A percentile compares a stretch with the other conserved stretches of the same genome.
These are phyloP conservation scores for Acorus calamus DNA, from an alignment of 106 monocot genomes.

Conservation along the genomic window DNA sequence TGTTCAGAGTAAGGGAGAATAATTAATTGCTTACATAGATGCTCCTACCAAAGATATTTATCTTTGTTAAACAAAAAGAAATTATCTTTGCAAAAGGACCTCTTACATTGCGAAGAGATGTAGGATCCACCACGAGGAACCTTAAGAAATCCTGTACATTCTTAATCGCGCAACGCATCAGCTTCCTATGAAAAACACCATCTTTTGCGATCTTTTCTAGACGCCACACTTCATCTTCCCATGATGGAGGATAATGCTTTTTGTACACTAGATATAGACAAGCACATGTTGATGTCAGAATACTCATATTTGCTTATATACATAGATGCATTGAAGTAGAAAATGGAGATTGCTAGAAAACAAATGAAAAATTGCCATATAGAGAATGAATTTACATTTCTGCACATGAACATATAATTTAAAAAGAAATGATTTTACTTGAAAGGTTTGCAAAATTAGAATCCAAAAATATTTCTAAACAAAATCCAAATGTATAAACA, in stretches of 20 bases:
- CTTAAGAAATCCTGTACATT: constrained; percentile 74
- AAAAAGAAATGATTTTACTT: neutral
- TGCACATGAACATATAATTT: neutral
- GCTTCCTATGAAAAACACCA: constrained; percentile 79
- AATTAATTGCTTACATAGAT: neutral
- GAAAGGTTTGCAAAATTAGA: neutral
- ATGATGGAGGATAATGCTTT: constrained; percentile 83
- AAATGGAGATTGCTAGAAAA: neutral
- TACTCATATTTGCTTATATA: neutral
- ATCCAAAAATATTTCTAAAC: no score
- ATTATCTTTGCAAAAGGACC: neutral
- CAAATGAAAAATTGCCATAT: neutral
- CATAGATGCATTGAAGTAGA: neutral
- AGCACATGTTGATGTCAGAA: neutral
- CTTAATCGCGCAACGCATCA: constrained; percentile 36
- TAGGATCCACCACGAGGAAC: constrained; percentile 36
- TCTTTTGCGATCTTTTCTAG: constrained; percentile 92
- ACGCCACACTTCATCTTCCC: constrained; percentile 79
- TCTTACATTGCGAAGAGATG: constrained; percentile 54
- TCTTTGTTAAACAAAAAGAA: neutral
- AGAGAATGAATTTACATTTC: neutral
- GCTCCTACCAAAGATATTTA: neutral
- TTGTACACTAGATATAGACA: constrained; percentile 44
- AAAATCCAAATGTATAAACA: no score
- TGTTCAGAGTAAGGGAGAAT: neutral